A percentile compares a stretch with the other conserved stretches of the same genome.
These are phyloP conservation scores for Conidiobolus incongruus DNA, from an alignment of 371 early-diverging fungal genomes.

Conservation along the genomic window DNA sequence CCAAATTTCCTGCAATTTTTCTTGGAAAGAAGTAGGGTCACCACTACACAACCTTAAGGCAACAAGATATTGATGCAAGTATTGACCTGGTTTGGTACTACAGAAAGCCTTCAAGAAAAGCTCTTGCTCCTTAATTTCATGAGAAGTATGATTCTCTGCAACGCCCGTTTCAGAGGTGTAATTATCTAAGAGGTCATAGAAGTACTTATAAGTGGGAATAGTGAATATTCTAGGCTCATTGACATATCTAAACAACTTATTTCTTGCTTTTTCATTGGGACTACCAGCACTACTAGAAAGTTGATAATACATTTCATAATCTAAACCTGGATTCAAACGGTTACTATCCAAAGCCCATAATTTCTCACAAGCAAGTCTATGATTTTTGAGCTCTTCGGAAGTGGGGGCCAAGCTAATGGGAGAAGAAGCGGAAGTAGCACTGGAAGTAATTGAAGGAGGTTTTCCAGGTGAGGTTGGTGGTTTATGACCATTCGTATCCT, in stretches of 20 bases:
- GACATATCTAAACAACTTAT: conserved; percentile 13
- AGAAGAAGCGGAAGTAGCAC: background rate
- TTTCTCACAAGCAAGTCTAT: conserved; percentile 7
- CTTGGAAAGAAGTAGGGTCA: conserved; percentile 9
- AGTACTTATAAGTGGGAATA: conserved; percentile 12
- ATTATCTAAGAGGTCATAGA: conserved; percentile 18
- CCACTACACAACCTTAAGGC: conserved; percentile 7
- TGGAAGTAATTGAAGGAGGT: background rate
- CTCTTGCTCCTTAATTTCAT: conserved; percentile 10
- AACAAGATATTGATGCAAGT: conserved; percentile 12
- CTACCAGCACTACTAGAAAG: background rate
- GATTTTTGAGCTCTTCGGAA: conserved; percentile 4
- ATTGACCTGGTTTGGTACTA: conserved; percentile 10
- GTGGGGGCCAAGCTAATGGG: conserved; percentile 3
- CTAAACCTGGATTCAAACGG: conserved; percentile 12
- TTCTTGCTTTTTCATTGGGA: background rate
- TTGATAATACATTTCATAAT: conserved; percentile 5
- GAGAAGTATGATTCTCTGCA: conserved; percentile 9
- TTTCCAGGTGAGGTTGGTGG: background rate
- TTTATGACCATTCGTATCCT: conserved; percentile 4
- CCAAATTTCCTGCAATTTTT: conserved; percentile 14
- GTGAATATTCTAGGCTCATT: conserved; percentile 6
- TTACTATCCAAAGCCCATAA: conserved; percentile 17
- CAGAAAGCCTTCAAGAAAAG: conserved; percentile 13
- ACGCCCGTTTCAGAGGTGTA: conserved; percentile 14